These are phyloP conservation scores for Tricholoma sp. DNA, from an alignment of 768 basidiomycete species.

Conservation along the genomic window DNA sequence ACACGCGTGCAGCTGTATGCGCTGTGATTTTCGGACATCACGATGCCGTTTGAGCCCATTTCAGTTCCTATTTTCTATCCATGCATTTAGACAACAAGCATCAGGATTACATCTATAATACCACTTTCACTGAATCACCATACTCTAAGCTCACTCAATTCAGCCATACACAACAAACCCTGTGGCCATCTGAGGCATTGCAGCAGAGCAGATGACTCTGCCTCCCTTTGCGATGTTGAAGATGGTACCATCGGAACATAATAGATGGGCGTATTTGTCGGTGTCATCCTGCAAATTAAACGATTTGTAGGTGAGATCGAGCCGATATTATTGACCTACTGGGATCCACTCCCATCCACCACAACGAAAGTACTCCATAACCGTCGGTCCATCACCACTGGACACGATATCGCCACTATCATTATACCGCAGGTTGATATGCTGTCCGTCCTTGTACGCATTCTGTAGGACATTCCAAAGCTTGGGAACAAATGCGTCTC, in stretches of 20 bases:
- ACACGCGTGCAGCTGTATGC: conserved; percentile 46
- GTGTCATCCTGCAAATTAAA: conserved; percentile 40
- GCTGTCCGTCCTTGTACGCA: conserved; percentile 79
- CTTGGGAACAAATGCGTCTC: conserved; percentile 48
- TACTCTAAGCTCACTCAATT: conserved; percentile 2
- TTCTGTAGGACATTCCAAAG: conserved; percentile 47
- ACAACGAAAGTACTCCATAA: conserved; percentile 77
- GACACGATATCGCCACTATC: conserved; percentile 34
- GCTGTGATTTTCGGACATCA: conserved; percentile 7
- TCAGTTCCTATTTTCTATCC: not conserved
- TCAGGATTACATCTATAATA: not conserved
- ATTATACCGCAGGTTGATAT: conserved; percentile 57
- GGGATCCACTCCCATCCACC: conserved; percentile 86
- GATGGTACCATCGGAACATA: conserved; percentile 80
- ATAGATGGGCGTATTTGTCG: conserved; percentile 59
- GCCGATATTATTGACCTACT: conserved; percentile 29
- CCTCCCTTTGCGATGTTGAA: conserved; percentile 58
- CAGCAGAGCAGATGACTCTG: conserved; percentile 44
- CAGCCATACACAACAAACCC: conserved; percentile 45
- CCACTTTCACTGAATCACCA: not conserved
- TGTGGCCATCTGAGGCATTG: conserved; percentile 26
- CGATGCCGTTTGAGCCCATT: not conserved
- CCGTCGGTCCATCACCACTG: conserved; percentile 41
- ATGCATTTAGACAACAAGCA: not conserved
- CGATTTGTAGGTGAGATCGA: conserved; percentile 1